Evolutionary conservation across 495 filamentous ascomycete genomes (phyloP).

Genomic region (Penicillium riverlandense): DNA sequence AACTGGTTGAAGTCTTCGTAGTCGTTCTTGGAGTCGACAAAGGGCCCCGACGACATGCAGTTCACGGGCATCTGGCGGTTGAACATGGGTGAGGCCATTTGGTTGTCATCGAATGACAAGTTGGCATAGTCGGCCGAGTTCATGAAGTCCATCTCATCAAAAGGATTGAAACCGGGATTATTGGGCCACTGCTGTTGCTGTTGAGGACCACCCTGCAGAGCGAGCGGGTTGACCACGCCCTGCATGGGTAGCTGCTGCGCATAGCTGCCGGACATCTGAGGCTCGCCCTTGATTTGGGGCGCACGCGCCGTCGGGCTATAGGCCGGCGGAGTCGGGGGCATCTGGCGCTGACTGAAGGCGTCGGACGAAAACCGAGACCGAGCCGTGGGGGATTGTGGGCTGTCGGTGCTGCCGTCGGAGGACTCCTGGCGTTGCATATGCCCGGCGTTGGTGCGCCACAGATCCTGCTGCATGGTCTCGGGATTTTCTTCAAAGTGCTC

Average conservation of each 20-base stretch:
- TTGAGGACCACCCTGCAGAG: slow-evolving; percentile 22
- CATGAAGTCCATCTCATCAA: slow-evolving; percentile 40
- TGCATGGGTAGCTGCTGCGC: slow-evolving; percentile 22
- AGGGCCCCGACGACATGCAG: slow-evolving; percentile 25
- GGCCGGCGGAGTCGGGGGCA: slow-evolving; percentile 31
- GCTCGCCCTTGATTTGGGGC: slow-evolving; percentile 25
- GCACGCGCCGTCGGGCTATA: slow-evolving; percentile 26
- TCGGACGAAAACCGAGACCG: slow-evolving; percentile 30
- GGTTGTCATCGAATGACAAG: slow-evolving; percentile 28
- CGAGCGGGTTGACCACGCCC: slow-evolving; percentile 34
- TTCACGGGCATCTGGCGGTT: slow-evolving; percentile 31
- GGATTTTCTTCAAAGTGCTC: slow-evolving; percentile 55
- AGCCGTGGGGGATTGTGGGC: slow-evolving; percentile 36
- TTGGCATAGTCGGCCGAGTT: slow-evolving; percentile 24
- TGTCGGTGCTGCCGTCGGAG: slow-evolving; percentile 45
- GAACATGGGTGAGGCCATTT: slow-evolving; percentile 32
- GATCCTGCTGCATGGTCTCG: slow-evolving; percentile 45
- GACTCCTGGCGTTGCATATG: slow-evolving; percentile 46
- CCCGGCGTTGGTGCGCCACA: slow-evolving; percentile 42
- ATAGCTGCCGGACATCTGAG: slow-evolving; percentile 13
- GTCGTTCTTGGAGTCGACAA: slow-evolving; percentile 24
- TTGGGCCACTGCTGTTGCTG: slow-evolving; percentile 18
- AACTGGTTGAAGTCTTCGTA: slow-evolving; percentile 41
- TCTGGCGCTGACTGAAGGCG: slow-evolving; percentile 20
- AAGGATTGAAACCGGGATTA: slow-evolving; percentile 19